Evolutionary conservation across 352 stramenopile species (phyloP).

Genomic region (Thraustochytrium sp.): DNA sequence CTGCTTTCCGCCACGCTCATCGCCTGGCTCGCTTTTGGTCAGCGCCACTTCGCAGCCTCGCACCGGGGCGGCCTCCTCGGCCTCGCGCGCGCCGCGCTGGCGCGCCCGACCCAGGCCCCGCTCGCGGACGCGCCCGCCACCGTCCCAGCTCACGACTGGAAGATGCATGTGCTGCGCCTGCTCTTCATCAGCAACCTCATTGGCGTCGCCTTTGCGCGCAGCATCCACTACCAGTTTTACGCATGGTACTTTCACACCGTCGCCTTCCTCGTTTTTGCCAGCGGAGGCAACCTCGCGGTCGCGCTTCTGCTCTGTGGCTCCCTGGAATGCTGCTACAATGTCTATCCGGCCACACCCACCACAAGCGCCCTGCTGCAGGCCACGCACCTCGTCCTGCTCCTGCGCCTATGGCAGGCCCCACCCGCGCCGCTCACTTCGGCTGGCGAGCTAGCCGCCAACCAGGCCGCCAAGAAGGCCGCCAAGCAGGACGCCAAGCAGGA

Average conservation of each 20-base stretch:
- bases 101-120: not conserved
- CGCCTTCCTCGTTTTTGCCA: slow-evolving; percentile 84
- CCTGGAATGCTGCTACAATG: slow-evolving; percentile 87
- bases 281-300: slow-evolving; percentile 60
- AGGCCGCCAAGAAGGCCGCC: no score
- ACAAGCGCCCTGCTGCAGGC: slow-evolving; percentile 85
- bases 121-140: not conserved
- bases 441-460: no score
- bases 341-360: slow-evolving; percentile 81
- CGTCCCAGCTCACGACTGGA: not conserved
- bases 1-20: slow-evolving; percentile 51
- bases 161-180: slow-evolving; percentile 65
- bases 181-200: slow-evolving; percentile 90
- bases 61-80: not conserved
- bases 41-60: not conserved
- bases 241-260: slow-evolving; percentile 91
- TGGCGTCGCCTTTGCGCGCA: slow-evolving; percentile 89
- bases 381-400: slow-evolving; percentile 73
- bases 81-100: not conserved
- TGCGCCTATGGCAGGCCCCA: not conserved
- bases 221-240: slow-evolving; percentile 95
- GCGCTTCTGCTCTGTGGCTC: slow-evolving; percentile 42
- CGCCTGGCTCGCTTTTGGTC: slow-evolving; percentile 20
- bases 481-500: no score
- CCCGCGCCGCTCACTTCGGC: not conserved